Conservation (phyloP, 768 basidiomycete species). For the Jaapia argillacea region DNA sequence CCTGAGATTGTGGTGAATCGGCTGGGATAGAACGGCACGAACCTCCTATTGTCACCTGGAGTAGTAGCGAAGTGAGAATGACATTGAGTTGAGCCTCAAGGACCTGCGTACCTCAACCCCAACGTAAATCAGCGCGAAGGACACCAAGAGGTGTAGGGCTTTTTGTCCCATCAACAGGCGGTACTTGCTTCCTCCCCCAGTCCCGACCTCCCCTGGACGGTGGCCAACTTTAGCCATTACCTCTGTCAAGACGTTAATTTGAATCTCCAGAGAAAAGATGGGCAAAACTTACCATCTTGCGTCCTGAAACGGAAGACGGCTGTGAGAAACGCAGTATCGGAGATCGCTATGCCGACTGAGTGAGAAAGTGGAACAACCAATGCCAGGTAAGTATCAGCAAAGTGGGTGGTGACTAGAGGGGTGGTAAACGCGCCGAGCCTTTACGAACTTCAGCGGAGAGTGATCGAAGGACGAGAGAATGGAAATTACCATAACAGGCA, state of each 20-base stretch:
- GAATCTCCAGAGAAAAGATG: too few species aligned
- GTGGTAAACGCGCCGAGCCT: conserved; percentile 60
- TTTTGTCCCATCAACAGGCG: conserved; percentile 33
- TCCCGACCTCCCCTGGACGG: conserved; percentile 23
- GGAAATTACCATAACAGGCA: conserved; percentile 44
- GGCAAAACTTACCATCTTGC: conserved; percentile 62
- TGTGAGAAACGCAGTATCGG: conserved; percentile 42
- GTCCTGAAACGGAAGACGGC: conserved; percentile 56
- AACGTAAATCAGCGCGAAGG: conserved; percentile 35
- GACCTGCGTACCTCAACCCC: too few species aligned
- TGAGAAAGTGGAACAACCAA: conserved; percentile 77
- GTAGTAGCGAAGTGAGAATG: too few species aligned
- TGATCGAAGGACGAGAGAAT: too few species aligned
- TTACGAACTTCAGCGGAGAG: too few species aligned
- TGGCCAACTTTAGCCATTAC: conserved; percentile 47
- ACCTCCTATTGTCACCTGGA: conserved; percentile 26
- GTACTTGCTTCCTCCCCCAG: conserved; percentile 30
- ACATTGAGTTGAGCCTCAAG: too few species aligned
- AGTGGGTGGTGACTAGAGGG: conserved; percentile 77
- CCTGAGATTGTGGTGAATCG: too few species aligned
- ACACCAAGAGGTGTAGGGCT: conserved; percentile 28
- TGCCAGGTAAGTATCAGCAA: conserved; percentile 42
- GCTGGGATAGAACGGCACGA: conserved; percentile 4
- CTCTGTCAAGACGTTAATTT: too few species aligned
- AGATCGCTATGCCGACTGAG: conserved; percentile 55